Percentiles rank a stretch among this genome's conserved stretches.
phyloP scores from a whole-genome alignment of 2,329 filamentous ascomycete species.

The Fusarium tricinctum region DNA sequence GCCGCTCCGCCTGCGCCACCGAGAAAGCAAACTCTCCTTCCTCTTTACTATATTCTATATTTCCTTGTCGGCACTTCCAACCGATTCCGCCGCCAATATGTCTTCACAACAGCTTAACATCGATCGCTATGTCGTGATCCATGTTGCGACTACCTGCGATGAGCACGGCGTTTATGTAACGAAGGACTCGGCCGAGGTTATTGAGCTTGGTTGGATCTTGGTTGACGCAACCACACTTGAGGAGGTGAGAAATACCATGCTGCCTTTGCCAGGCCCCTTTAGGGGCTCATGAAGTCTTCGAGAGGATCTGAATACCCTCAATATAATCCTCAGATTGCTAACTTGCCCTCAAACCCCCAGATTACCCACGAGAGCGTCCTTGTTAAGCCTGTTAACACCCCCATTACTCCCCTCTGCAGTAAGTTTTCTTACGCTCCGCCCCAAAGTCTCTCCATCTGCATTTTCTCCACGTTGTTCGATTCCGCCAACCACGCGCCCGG shows the following conservation, averaged over 20 bases:
- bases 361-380: conserved; percentile 95
- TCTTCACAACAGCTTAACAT: conserved; percentile 72
- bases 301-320: conserved; percentile 1
- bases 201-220: conserved; percentile 98
- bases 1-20: conserved; percentile 33
- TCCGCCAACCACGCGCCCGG: conserved; percentile 32
- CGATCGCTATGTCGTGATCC: conserved; percentile 97
- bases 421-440: conserved; percentile 65
- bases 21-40: conserved; percentile 41
- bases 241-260: conserved; percentile 74
- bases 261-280: conserved; percentile 9
- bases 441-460: conserved; percentile 37
- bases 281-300: conserved; percentile 1
- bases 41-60: conserved; percentile 31
- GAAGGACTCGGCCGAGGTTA: conserved; percentile 98
- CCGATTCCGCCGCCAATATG: conserved; percentile 53
- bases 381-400: conserved; percentile 98
- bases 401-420: conserved; percentile 99
- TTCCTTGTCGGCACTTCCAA: conserved; percentile 43
- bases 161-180: conserved; percentile 99
- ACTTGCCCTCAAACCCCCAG: conserved; percentile 62
- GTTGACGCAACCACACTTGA: conserved; percentile 92
- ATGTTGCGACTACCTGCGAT: conserved; percentile 98
- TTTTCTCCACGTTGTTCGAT: conserved; percentile 38
- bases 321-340: conserved; percentile 22